phyloP scores from a whole-genome alignment of 805 yeast species.

The Jamesozyma hellenica region DNA sequence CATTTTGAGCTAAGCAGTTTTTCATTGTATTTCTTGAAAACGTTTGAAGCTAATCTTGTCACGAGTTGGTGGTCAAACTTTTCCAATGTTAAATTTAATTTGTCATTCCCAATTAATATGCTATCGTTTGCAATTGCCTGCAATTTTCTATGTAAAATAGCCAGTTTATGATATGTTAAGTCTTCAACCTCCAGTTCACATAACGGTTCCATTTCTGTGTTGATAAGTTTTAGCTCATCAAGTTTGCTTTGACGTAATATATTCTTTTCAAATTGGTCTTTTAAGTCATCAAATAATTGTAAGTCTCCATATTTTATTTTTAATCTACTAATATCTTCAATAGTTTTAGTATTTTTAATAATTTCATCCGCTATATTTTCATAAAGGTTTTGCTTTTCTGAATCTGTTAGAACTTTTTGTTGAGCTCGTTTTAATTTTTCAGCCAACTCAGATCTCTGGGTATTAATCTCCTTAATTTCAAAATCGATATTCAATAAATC shows the following conservation, averaged over 20 bases:
- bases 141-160: conserved; percentile 5
- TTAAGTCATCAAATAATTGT: conserved; percentile 11
- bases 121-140: neutral
- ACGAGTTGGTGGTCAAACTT: conserved; percentile 11
- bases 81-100: neutral
- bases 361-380: conserved; percentile 17
- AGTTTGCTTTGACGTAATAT: conserved; percentile 4
- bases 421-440: conserved; percentile 9
- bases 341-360: conserved; percentile 6
- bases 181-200: neutral
- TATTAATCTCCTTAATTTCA: conserved; percentile 19
- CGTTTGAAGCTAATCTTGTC: conserved; percentile 5
- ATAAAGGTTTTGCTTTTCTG: conserved; percentile 1
- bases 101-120: neutral
- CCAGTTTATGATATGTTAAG: conserved; percentile 5
- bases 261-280: conserved; percentile 7
- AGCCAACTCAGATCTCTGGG: conserved; percentile 17
- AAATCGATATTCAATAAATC: conserved; percentile 22
- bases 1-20: conserved; percentile 21
- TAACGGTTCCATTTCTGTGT: conserved; percentile 3
- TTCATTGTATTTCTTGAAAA: conserved; percentile 10
- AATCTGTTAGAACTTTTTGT: conserved; percentile 3
- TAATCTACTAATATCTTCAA: conserved; percentile 9
- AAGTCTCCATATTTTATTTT: conserved; percentile 20
- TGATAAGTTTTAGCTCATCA: conserved; percentile 2